A percentile compares a stretch with the other conserved stretches of the same genome.
These are phyloP conservation scores for Royoungia palumana DNA, from an alignment of 768 basidiomycete genomes.

Conservation along the genomic window DNA sequence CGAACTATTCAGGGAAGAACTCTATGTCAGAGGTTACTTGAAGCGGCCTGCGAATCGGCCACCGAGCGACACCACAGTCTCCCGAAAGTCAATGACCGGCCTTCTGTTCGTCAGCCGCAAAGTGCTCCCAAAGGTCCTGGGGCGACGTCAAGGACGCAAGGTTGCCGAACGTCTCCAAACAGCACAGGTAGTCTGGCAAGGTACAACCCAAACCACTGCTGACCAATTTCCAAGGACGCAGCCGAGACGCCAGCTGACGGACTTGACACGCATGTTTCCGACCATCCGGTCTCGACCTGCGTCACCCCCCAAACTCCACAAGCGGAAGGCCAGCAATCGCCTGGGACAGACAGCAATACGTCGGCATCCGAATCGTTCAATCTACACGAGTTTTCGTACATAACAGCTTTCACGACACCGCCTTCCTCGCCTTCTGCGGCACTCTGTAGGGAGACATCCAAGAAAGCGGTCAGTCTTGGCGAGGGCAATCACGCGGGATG, in stretches of 20 bases:
- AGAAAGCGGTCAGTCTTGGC: conserved; percentile 7
- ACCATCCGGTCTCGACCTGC: conserved; percentile 7
- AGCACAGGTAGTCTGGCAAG: conserved; percentile 9
- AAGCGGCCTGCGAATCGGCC: conserved; percentile 14
- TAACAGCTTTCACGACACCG: conserved; percentile 31
- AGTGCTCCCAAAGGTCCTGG: conserved; percentile 13
- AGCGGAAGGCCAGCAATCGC: conserved; percentile 8
- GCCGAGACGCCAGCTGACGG: not conserved
- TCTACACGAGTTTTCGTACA: conserved; percentile 30
- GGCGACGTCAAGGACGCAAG: conserved; percentile 19
- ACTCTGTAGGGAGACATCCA: conserved; percentile 5
- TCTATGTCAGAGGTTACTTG: conserved; percentile 27
- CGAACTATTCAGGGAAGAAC: conserved; percentile 26
- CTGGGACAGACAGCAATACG: conserved; percentile 7
- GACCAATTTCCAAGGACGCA: conserved; percentile 7
- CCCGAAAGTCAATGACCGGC: not conserved
- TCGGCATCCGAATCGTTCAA: conserved; percentile 19
- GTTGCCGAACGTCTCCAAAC: conserved; percentile 12
- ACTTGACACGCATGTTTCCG: conserved; percentile 1
- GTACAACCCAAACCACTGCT: not conserved
- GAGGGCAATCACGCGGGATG: conserved; percentile 12
- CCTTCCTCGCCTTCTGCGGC: conserved; percentile 24
- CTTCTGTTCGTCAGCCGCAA: conserved; percentile 3
- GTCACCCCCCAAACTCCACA: conserved; percentile 6
- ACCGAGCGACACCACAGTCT: not conserved